phyloP scores from a whole-genome alignment of 2,329 filamentous ascomycete species.

The Pseudocercospora cruenta region DNA sequence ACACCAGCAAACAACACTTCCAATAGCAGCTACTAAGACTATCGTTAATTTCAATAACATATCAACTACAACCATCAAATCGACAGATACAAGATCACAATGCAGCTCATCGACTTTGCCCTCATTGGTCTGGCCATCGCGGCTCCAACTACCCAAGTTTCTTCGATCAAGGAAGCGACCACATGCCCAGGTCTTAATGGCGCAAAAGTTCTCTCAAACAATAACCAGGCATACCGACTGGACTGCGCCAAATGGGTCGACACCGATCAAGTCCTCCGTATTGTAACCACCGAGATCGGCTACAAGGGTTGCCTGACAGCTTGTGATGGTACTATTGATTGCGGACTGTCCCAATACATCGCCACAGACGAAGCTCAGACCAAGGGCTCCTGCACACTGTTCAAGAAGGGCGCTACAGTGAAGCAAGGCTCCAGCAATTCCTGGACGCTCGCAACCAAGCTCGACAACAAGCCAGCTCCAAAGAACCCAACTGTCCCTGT shows the following conservation, averaged over 20 bases:
- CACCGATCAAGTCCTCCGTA: constrained; percentile 15
- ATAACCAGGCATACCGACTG: constrained; percentile 17
- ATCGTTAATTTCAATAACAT: background rate
- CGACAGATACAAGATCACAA: background rate
- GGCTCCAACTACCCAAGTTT: background rate
- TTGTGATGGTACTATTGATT: constrained; percentile 21
- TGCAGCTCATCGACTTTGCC: constrained; percentile 16
- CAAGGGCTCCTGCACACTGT: constrained; percentile 17
- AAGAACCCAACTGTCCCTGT: background rate
- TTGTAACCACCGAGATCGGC: constrained; percentile 14
- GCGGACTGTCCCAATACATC: constrained; percentile 16
- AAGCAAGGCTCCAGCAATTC: constrained; percentile 14
- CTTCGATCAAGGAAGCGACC: background rate
- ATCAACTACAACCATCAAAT: background rate
- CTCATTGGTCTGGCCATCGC: constrained; percentile 8
- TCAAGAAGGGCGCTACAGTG: constrained; percentile 1
- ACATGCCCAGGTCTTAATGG: constrained; percentile 14
- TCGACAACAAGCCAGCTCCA: background rate
- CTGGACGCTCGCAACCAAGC: constrained; percentile 12
- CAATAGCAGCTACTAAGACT: background rate
- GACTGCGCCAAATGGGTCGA: constrained; percentile 20
- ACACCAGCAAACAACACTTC: background rate
- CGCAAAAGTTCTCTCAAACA: constrained; percentile 9
- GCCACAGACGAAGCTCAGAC: constrained; percentile 13
- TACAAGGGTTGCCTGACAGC: constrained; percentile 21